Conservation (phyloP, 257 asterid species). For the Plectranthus barbatus region DNA sequence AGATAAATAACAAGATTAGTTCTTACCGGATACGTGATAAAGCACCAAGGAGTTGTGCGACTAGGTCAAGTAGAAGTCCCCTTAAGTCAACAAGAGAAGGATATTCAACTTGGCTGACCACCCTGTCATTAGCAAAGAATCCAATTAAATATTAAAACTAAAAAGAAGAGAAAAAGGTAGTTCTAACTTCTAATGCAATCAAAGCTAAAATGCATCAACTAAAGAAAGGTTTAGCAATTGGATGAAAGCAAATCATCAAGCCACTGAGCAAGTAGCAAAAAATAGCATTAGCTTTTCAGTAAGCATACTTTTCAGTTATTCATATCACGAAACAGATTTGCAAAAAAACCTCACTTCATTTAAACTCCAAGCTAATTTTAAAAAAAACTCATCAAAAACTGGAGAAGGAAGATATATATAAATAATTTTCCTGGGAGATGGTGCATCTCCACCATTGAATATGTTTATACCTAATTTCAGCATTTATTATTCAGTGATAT, state of each 20-base stretch:
- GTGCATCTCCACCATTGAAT: neutral
- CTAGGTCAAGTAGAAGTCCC: conserved; percentile 97
- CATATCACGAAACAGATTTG: neutral
- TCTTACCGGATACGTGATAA: conserved; percentile 85
- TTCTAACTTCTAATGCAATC: neutral
- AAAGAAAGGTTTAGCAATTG: neutral
- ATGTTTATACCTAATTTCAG: neutral
- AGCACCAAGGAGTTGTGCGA: conserved; percentile 99
- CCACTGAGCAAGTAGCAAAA: neutral
- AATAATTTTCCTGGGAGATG: neutral
- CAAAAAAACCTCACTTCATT: neutral
- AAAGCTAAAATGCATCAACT: conserved; percentile 6
- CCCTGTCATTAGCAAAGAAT: conserved; percentile 45
- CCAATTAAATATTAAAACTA: neutral
- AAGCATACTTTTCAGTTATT: neutral
- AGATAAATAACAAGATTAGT: conserved; percentile 8
- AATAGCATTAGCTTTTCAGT: neutral
- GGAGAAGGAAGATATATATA: conserved; percentile 1
- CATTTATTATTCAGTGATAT: neutral
- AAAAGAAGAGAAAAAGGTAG: neutral
- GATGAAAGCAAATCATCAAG: neutral
- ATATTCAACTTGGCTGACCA: conserved; percentile 94
- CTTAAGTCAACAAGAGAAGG: conserved; percentile 98
- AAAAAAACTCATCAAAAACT: neutral
- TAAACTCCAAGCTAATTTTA: neutral